Evolutionary conservation across 2,329 filamentous ascomycete species (phyloP).

Genomic region (Colletotrichum cordylinicola): DNA sequence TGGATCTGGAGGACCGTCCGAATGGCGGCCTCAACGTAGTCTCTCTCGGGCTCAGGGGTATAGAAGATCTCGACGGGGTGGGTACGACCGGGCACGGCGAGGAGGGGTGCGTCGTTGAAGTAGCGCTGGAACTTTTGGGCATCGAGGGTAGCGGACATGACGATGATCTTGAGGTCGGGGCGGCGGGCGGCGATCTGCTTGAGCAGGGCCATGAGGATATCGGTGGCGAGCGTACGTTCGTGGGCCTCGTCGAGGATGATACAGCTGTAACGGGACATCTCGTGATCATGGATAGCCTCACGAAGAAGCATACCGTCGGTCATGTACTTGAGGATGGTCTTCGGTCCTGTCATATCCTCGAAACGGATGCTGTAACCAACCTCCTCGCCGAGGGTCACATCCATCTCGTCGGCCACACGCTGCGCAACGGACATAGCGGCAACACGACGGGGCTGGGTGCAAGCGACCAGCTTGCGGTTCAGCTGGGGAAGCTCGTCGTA

Average conservation of each 20-base stretch:
- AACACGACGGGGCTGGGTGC: slow-evolving; percentile 96
- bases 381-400: slow-evolving; percentile 89
- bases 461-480: slow-evolving; percentile 89
- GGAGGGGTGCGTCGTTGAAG: slow-evolving; percentile 91
- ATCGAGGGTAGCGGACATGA: slow-evolving; percentile 98
- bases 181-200: slow-evolving; percentile 87
- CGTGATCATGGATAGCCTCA: slow-evolving; percentile 95
- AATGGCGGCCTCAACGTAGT: slow-evolving; percentile 95
- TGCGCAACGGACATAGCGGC: slow-evolving; percentile 98
- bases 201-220: slow-evolving; percentile 95
- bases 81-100: slow-evolving; percentile 93
- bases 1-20: slow-evolving; percentile 97
- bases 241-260: slow-evolving; percentile 99
- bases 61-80: slow-evolving; percentile 99
- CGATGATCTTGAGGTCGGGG: slow-evolving; percentile 94
- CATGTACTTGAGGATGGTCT: slow-evolving; percentile 98
- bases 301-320: slow-evolving; percentile 98
- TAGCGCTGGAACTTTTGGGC: slow-evolving; percentile 98
- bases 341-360: slow-evolving; percentile 88
- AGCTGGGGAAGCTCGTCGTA: slow-evolving; percentile 94
- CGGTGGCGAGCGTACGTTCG: slow-evolving; percentile 95
- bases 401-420: slow-evolving; percentile 96
- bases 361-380: slow-evolving; percentile 99
- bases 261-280: slow-evolving; percentile 90
- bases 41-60: slow-evolving; percentile 92